Evolutionary conservation across 768 basidiomycete genomes (phyloP).

Genomic region (Gautieria morchelliformis): DNA sequence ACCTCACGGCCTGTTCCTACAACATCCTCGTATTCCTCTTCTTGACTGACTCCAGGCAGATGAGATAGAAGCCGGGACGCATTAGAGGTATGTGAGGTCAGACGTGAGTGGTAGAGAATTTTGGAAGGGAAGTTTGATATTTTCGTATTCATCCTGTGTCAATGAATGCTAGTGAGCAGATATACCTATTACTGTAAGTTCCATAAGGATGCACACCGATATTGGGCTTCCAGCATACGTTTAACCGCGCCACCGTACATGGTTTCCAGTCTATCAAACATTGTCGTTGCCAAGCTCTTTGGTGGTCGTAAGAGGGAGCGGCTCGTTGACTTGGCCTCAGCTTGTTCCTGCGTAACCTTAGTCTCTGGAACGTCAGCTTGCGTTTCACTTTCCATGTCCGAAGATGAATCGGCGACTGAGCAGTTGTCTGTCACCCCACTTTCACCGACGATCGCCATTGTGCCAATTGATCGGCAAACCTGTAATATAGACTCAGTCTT

Average conservation of each 20-base stretch:
- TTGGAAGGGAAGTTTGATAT: conserved; percentile 84
- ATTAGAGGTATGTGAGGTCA: conserved; percentile 65
- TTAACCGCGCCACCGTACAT: conserved; percentile 84
- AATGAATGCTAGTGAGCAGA: background rate
- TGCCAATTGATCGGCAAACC: background rate
- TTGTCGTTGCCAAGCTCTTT: conserved; percentile 71
- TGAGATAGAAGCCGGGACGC: conserved; percentile 63
- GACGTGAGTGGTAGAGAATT: conserved; percentile 64
- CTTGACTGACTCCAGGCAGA: conserved; percentile 45
- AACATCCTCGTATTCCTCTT: conserved; percentile 64
- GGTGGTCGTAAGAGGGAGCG: conserved; percentile 40
- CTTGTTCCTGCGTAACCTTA: background rate
- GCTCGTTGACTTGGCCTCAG: conserved; percentile 11
- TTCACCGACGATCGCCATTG: background rate
- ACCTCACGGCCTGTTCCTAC: conserved; percentile 54
- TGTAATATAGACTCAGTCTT: background rate
- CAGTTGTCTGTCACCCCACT: background rate
- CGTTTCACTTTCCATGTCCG: background rate
- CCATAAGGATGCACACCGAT: conserved; percentile 53
- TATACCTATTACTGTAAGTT: no score
- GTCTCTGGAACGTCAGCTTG: background rate
- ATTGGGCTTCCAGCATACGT: conserved; percentile 82
- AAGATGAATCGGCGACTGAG: background rate
- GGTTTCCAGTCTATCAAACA: conserved; percentile 85
- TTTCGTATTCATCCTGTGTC: conserved; percentile 68